These are phyloP conservation scores for Tolypocladium album DNA, from an alignment of 2,329 filamentous ascomycete genomes.

Conservation along the genomic window DNA sequence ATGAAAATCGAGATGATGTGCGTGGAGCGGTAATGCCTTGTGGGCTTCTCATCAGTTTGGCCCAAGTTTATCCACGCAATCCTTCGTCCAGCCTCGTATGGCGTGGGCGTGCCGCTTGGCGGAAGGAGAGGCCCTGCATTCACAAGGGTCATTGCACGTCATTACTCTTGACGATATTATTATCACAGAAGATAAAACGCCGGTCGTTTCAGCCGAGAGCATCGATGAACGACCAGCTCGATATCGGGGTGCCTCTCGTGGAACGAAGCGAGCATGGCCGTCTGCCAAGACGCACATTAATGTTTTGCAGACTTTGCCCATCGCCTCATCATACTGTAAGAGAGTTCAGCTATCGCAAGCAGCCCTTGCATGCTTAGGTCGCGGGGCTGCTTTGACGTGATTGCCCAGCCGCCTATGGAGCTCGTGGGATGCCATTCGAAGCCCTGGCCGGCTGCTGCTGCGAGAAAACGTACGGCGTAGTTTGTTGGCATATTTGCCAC, in stretches of 20 bases:
- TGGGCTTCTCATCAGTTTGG: background rate
- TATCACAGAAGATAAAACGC: slow-evolving; percentile 1
- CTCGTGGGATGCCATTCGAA: slow-evolving; percentile 7
- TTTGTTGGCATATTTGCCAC: slow-evolving; percentile 4
- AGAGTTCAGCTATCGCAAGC: slow-evolving; percentile 3
- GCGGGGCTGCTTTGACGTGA: background rate
- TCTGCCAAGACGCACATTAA: slow-evolving; percentile 7
- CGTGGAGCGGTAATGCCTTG: background rate
- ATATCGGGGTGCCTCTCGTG: slow-evolving; percentile 6
- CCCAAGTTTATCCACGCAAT: no score
- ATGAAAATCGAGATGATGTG: background rate
- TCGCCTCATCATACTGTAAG: slow-evolving; percentile 3
- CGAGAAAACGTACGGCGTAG: background rate
- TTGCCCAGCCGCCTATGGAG: slow-evolving; percentile 6
- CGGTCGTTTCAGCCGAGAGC: slow-evolving; percentile 7
- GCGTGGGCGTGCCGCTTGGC: no score
- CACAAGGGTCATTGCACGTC: no score
- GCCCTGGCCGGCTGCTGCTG: background rate
- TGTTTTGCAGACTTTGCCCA: slow-evolving; percentile 5
- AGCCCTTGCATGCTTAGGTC: background rate
- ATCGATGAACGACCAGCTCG: slow-evolving; percentile 8
- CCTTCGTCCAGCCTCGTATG: no score
- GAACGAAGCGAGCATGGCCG: slow-evolving; percentile 6
- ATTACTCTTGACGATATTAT: no score
- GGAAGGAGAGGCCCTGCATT: no score